These are phyloP conservation scores for Pseudogymnoascus sp. DNA, from an alignment of 2,329 filamentous ascomycete genomes.

Conservation along the genomic window DNA sequence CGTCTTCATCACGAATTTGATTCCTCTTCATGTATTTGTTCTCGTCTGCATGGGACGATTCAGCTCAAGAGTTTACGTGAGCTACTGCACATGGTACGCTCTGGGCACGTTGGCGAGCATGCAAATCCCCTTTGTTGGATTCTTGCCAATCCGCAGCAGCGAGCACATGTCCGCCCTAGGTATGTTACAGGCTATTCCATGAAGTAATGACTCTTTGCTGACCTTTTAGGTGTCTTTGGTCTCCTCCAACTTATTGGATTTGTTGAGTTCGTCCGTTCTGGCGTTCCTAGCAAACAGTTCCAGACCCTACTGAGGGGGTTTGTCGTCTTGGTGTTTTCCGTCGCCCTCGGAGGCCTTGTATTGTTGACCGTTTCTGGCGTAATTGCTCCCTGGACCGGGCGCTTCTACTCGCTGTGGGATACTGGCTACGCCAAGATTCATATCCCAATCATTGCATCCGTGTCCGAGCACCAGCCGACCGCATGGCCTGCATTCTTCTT, in stretches of 20 bases:
- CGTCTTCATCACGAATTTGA: slow-evolving; percentile 96
- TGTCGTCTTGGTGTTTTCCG: slow-evolving; percentile 64
- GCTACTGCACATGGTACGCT: slow-evolving; percentile 97
- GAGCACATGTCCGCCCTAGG: slow-evolving; percentile 97
- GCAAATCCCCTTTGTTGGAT: slow-evolving; percentile 98
- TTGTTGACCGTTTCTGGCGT: slow-evolving; percentile 83
- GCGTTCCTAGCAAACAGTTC: slow-evolving; percentile 87
- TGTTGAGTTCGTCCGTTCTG: slow-evolving; percentile 81
- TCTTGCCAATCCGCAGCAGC: slow-evolving; percentile 90
- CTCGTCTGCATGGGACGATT: slow-evolving; percentile 95
- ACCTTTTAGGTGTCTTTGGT: slow-evolving; percentile 72
- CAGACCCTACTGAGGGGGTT: slow-evolving; percentile 77
- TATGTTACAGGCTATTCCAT: slow-evolving; percentile 35
- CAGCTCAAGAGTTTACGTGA: slow-evolving; percentile 87
- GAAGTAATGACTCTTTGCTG: slow-evolving; percentile 14
- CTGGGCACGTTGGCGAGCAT: slow-evolving; percentile 94
- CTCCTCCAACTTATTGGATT: slow-evolving; percentile 90
- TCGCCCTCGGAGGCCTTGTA: slow-evolving; percentile 69
- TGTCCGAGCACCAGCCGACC: slow-evolving; percentile 97
- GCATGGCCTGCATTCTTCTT: slow-evolving; percentile 99
- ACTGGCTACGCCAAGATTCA: slow-evolving; percentile 98
- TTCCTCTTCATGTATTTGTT: slow-evolving; percentile 89
- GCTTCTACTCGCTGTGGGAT: slow-evolving; percentile 99
- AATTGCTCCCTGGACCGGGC: slow-evolving; percentile 94
- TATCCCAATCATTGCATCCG: slow-evolving; percentile 98